These are phyloP conservation scores for Cercospora sp. DNA, from an alignment of 2,329 filamentous ascomycete genomes.

Conservation along the genomic window DNA sequence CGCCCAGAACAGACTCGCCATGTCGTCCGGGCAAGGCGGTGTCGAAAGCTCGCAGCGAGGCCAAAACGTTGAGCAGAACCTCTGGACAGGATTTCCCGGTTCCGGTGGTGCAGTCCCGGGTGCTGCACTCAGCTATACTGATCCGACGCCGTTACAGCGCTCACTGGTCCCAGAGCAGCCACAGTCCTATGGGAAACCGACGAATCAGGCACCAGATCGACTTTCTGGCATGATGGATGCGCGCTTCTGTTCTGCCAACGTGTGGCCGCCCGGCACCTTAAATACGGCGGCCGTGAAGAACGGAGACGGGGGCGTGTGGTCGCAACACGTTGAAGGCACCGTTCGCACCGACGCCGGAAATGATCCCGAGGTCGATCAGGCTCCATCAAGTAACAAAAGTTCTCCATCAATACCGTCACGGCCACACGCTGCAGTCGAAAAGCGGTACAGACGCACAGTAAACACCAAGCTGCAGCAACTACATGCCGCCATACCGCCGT, in stretches of 20 bases:
- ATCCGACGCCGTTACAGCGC: slow-evolving; percentile 5
- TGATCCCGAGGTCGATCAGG: slow-evolving; percentile 5
- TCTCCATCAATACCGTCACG: slow-evolving; percentile 15
- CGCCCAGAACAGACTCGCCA: slow-evolving; percentile 5
- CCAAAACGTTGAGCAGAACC: slow-evolving; percentile 5
- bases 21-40: slow-evolving; percentile 7
- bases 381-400: slow-evolving; percentile 5
- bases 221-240: slow-evolving; percentile 1
- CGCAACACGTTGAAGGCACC: background rate
- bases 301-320: background rate
- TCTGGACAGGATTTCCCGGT: slow-evolving; percentile 2
- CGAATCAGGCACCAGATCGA: background rate
- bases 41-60: background rate
- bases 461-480: slow-evolving; percentile 27
- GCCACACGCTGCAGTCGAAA: slow-evolving; percentile 26
- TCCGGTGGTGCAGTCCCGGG: background rate
- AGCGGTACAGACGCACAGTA: slow-evolving; percentile 24
- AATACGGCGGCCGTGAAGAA: background rate
- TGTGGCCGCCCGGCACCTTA: background rate
- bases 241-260: background rate
- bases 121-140: background rate
- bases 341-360: background rate
- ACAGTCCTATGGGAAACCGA: background rate
- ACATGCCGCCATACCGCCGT: slow-evolving; percentile 22
- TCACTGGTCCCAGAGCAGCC: slow-evolving; percentile 2